A percentile compares a stretch with the other conserved stretches of the same genome.
Conservation (phyloP, 192 early-diverging fungal genomes). For the Mortierella antarctica region DNA sequence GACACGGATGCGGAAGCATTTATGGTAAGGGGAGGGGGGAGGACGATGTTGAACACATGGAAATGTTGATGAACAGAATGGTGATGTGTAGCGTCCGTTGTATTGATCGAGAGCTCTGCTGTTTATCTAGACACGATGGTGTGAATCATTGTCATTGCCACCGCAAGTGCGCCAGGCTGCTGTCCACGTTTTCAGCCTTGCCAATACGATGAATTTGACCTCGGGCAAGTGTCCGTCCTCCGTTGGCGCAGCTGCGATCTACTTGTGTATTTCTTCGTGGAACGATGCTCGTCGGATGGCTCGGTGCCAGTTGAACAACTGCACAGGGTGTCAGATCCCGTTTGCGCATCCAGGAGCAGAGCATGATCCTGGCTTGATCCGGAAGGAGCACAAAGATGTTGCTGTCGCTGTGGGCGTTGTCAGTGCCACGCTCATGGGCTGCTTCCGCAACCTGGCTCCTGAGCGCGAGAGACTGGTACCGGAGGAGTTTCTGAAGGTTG, state of each 20-base stretch:
- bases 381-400: conserved; percentile 65
- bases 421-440: conserved; percentile 69
- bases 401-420: conserved; percentile 66
- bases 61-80: neutral
- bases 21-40: conserved; percentile 55
- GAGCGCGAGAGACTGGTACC: conserved; percentile 53
- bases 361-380: conserved; percentile 51
- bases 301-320: conserved; percentile 37
- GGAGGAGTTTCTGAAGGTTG: conserved; percentile 46
- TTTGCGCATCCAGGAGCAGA: conserved; percentile 18
- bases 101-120: conserved; percentile 27
- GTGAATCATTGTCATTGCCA: conserved; percentile 64
- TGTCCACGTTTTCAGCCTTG: conserved; percentile 63
- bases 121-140: conserved; percentile 63
- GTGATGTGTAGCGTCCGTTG: conserved; percentile 2
- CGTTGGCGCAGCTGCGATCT: conserved; percentile 71
- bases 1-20: conserved; percentile 54
- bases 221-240: conserved; percentile 74
- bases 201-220: conserved; percentile 66
- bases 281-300: conserved; percentile 54
- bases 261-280: conserved; percentile 68
- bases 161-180: conserved; percentile 62
- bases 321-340: conserved; percentile 33
- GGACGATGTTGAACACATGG: neutral
- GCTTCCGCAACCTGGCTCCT: conserved; percentile 61